phyloP scores from a whole-genome alignment of 345 rosid species.

The Hypericum androsaemum region DNA sequence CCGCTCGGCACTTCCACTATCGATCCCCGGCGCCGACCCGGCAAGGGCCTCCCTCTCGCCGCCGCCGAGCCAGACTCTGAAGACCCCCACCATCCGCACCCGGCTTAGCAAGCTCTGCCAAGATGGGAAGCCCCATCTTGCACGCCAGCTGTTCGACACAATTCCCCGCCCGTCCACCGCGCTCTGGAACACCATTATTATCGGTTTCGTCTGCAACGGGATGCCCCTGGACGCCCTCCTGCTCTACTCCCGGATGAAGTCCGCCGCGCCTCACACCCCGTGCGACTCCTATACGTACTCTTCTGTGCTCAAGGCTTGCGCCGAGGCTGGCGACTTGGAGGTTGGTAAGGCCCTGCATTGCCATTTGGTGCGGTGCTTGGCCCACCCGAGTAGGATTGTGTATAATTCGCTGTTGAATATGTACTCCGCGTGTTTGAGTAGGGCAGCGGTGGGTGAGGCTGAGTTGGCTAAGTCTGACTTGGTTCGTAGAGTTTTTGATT shows the following conservation, averaged over 20 bases:
- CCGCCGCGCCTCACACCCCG: constrained; percentile 31
- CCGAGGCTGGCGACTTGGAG: constrained; percentile 37
- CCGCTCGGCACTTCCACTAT: no score
- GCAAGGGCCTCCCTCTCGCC: constrained; percentile 16
- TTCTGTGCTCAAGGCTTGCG: constrained; percentile 75
- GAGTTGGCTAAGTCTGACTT: constrained; percentile 36
- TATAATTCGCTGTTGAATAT: constrained; percentile 71
- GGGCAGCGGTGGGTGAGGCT: constrained; percentile 9
- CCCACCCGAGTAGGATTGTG: constrained; percentile 61
- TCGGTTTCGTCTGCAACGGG: constrained; percentile 73
- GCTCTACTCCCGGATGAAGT: constrained; percentile 60
- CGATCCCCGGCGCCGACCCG: no score
- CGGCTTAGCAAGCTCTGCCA: constrained; percentile 73
- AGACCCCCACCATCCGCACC: constrained; percentile 66
- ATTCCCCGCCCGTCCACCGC: constrained; percentile 67
- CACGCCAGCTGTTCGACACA: constrained; percentile 76
- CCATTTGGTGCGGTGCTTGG: constrained; percentile 59
- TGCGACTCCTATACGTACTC: constrained; percentile 78
- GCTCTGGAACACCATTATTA: constrained; percentile 80
- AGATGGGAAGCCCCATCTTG: constrained; percentile 64
- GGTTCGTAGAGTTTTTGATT: constrained; percentile 49
- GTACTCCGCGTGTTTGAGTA: constrained; percentile 53
- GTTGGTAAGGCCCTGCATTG: constrained; percentile 69
- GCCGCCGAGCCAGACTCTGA: constrained; percentile 29
- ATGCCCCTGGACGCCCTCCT: constrained; percentile 63